phyloP scores from a whole-genome alignment of 164 flowering plant genomes.

The Magnolia changhungtana region DNA sequence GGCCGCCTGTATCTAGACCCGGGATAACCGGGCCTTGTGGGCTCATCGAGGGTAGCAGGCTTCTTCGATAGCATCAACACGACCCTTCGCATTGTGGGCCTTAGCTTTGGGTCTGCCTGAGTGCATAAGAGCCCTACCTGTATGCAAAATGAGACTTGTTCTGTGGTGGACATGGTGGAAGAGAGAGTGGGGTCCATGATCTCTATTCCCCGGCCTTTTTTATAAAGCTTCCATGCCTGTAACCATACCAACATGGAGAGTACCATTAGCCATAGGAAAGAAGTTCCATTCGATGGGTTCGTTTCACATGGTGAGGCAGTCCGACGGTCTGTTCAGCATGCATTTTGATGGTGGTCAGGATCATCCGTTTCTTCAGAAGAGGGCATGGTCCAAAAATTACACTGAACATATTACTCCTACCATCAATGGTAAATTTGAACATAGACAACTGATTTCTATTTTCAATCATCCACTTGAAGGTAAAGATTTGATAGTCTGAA shows the following conservation, averaged over 20 bases:
- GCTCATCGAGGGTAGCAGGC: conserved; percentile 59
- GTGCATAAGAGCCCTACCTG: conserved; percentile 71
- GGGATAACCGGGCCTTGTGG: conserved; percentile 62
- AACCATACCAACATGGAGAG: neutral
- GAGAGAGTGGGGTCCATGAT: conserved; percentile 53
- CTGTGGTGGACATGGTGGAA: conserved; percentile 30
- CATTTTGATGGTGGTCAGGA: too few species aligned
- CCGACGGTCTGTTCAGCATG: too few species aligned
- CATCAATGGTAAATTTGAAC: too few species aligned
- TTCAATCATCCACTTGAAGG: too few species aligned
- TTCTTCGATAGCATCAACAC: conserved; percentile 55
- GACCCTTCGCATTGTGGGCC: conserved; percentile 70
- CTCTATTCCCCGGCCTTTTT: conserved; percentile 58
- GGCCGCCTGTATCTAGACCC: conserved; percentile 53
- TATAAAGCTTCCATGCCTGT: conserved; percentile 70
- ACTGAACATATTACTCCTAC: too few species aligned
- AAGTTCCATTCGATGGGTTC: too few species aligned
- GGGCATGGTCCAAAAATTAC: too few species aligned
- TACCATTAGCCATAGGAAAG: neutral
- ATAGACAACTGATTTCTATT: too few species aligned
- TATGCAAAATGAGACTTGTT: conserved; percentile 57
- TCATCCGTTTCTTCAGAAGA: too few species aligned
- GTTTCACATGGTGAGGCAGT: too few species aligned
- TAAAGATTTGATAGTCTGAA: too few species aligned
- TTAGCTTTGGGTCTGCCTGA: conserved; percentile 64